Base-by-base conservation (phyloP, 495 filamentous ascomycete species). In the Tetracladium marchalianum region DNA sequence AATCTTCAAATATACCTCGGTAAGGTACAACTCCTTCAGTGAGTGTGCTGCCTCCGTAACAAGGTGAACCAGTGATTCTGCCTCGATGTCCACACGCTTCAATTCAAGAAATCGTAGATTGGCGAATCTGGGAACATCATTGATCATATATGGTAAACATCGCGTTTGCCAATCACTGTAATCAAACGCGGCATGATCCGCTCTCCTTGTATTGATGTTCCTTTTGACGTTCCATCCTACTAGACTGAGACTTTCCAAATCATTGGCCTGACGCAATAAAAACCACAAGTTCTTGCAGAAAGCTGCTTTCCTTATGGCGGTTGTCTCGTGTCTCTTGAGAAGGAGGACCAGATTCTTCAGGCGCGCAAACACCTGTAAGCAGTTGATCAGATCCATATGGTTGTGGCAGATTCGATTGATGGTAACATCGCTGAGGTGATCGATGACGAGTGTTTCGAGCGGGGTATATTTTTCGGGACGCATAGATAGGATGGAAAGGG, bases 171-270 rank as follows among this genome's bases (percentile, higher is more conserved):
- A 46, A 42, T 50, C 18, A 49, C 52, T 34, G 55, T 35, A 12
- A 39, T 47, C 19, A 52, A 42, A 49, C 47, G 52, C 13, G 4
- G 17, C 35, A 40, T 50, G 35, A 9, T 22, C 22, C 19, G 35
- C 35, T 34, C 18, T 45, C 38, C 51, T 43, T 1, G 45, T 50
- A 11, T 31, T 41, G 18, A 46, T 50, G 24, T 57, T 44, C 31
- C 51, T 54, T 44, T 49, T 57, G 7, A 47, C 38, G 40, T 52
- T 57, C 51, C 54, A 60, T 31, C 55, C 55, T 43, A 53, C 44
- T 33, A 60, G 17, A 37, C 54, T 55, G 31, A 60, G 39, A 12
- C 46, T 57, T 19, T 55, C 43, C 5, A 60, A 22, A 13, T 50
- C 40, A 6, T 31, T 31, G 1, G 54, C 51, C 17, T 57, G 53